Base-by-base conservation (phyloP, 148 eudicot genomes). In the Diospyros lotus region DNA sequence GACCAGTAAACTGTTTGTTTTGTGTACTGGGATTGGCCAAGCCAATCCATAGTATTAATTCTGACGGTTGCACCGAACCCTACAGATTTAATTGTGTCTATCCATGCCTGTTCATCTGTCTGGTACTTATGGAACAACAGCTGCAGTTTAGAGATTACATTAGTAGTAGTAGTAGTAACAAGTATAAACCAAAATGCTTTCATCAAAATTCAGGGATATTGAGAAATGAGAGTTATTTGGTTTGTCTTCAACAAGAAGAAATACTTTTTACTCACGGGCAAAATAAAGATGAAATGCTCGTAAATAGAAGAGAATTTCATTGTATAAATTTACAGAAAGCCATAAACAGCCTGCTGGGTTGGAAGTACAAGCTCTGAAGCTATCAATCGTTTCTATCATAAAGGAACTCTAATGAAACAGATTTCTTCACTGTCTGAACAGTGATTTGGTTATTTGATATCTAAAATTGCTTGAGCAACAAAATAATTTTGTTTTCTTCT, bases 41-140 rank as follows among this genome's bases (percentile, higher is more conserved):
- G 97, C 97, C 97, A 93, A 82, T 93, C 98, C 98, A 93, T 93
- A 2, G 97, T 89, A 79, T 74, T 93, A 70, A 93, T 89, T 79
- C 96, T 83, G 28, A 93, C 83, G 52, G 84, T 80, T 58, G 63
- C 89, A 58, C 98, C 93, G 66, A 55, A 61, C 72, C 87, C 84
- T 14, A 89, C 98, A 12, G 98, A 93, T 75, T 77, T 89, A 60
- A 93, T 89, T 11, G 98, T 91, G 61, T 88, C 96, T 46, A 91
- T 77, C 98, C 97, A 93, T 68, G 89, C 97, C 75, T 93, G 98
- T 80, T 93, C 98, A 77, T 93, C 98, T 15, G 91, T 75, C 77
- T 89, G 98, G 86, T 83, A 88, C 77, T 82, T 79, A 15, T 83
- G 88, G 77, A 89, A 91, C n/a, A 84, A 86, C 59, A 93, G 88